These are phyloP conservation scores for Aspergillus sp. DNA, from an alignment of 2,329 filamentous ascomycete species.

Conservation along the genomic window DNA sequence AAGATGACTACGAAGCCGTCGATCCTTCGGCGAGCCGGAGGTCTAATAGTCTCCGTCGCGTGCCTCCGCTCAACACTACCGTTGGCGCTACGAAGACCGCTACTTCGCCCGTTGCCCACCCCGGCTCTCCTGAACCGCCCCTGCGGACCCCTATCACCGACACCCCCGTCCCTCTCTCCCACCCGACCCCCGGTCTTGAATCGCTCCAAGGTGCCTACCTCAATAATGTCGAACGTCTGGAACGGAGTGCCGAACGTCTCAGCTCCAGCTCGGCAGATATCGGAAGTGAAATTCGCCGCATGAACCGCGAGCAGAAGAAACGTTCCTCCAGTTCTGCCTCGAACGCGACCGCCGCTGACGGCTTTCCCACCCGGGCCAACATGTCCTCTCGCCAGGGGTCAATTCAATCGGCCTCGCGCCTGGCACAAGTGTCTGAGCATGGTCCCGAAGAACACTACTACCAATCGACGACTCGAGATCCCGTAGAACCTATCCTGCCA, in stretches of 20 bases:
- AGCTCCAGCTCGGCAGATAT: slow-evolving; percentile 48
- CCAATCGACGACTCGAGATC: slow-evolving; percentile 8
- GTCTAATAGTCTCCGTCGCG: slow-evolving; percentile 25
- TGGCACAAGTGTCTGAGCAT: slow-evolving; percentile 42
- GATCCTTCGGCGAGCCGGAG: slow-evolving; percentile 25
- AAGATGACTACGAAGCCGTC: slow-evolving; percentile 45
- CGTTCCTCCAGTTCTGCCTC: slow-evolving; percentile 43
- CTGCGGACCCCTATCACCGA: slow-evolving; percentile 42
- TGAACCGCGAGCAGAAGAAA: slow-evolving; percentile 46
- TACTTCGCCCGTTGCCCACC: slow-evolving; percentile 1
- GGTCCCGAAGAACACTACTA: slow-evolving; percentile 30
- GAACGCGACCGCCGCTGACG: slow-evolving; percentile 44
- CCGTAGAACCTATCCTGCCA: slow-evolving; percentile 20
- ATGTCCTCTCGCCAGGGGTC: slow-evolving; percentile 44
- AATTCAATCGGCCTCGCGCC: slow-evolving; percentile 40
- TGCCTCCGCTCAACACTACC: slow-evolving; percentile 28
- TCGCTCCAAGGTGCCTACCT: slow-evolving; percentile 51
- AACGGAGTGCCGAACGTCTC: slow-evolving; percentile 49
- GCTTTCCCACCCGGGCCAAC: slow-evolving; percentile 36
- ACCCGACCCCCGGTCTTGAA: slow-evolving; percentile 51
- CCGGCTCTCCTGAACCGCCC: slow-evolving; percentile 30
- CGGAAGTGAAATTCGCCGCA: slow-evolving; percentile 45
- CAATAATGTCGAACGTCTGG: slow-evolving; percentile 51
- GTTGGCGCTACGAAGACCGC: slow-evolving; percentile 10
- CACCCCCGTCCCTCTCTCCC: slow-evolving; percentile 44